Evolutionary conservation across 352 stramenopile genomes (phyloP).

Genomic region (Phytophthora lateralis): DNA sequence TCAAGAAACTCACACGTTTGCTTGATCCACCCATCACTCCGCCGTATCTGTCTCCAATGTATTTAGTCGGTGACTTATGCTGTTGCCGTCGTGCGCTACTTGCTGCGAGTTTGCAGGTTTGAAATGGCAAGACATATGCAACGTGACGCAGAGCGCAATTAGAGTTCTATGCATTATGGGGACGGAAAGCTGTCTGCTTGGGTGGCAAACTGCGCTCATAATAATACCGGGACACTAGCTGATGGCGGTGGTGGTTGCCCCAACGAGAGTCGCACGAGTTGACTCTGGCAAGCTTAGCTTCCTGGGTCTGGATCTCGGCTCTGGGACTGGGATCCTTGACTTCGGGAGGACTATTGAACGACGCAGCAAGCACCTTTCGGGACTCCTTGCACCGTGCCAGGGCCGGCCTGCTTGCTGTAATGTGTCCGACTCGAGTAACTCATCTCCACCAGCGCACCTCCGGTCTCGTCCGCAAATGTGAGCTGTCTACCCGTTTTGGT

Average conservation of each 20-base stretch:
- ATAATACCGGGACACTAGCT: conserved; percentile 15
- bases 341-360: conserved; percentile 18
- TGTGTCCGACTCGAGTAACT: conserved; percentile 78
- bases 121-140: neutral
- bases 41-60: neutral
- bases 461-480: conserved; percentile 72
- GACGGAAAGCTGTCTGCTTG: conserved; percentile 4
- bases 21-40: conserved; percentile 30
- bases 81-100: neutral
- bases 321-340: conserved; percentile 1
- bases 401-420: conserved; percentile 76
- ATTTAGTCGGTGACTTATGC: neutral
- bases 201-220: conserved; percentile 17
- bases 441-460: conserved; percentile 60
- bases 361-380: conserved; percentile 30
- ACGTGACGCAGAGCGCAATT: neutral
- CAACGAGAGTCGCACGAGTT: conserved; percentile 15
- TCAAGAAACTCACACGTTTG: conserved; percentile 57
- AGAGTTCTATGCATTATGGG: conserved; percentile 23
- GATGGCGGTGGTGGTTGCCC: neutral
- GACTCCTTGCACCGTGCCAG: conserved; percentile 36
- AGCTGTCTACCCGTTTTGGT: conserved; percentile 49
- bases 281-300: conserved; percentile 1
- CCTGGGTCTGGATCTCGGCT: too few relatives aligned
- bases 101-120: neutral